A percentile compares a stretch with the other conserved stretches of the same genome.
Conservation (phyloP, 805 yeast genomes). For the Teunomyces panamensis region DNA sequence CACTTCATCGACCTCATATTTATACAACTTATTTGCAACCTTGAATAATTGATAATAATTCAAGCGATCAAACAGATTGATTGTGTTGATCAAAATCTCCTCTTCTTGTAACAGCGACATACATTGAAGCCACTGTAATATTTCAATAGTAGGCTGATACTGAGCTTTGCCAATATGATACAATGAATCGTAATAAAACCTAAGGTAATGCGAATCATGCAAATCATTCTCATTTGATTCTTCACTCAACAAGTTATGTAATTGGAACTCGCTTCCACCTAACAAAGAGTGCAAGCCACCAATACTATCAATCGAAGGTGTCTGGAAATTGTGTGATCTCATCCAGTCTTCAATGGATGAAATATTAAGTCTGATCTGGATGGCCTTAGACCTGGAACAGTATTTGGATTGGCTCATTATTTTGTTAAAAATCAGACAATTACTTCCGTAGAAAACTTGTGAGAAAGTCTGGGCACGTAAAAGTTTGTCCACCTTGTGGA, state of each 20-base stretch:
- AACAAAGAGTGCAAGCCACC: conserved; percentile 27
- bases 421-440: conserved; percentile 69
- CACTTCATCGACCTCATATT: conserved; percentile 79
- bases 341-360: conserved; percentile 94
- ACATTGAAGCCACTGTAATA: conserved; percentile 89
- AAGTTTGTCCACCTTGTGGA: conserved; percentile 77
- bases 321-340: conserved; percentile 58
- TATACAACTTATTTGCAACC: conserved; percentile 64
- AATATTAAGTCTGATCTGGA: conserved; percentile 83
- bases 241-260: conserved; percentile 25
- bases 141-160: conserved; percentile 69
- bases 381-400: conserved; percentile 76
- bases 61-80: conserved; percentile 52
- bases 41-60: conserved; percentile 70
- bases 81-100: conserved; percentile 56
- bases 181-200: conserved; percentile 63
- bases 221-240: conserved; percentile 16
- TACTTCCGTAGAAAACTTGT: conserved; percentile 74
- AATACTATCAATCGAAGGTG: conserved; percentile 26
- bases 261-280: conserved; percentile 8
- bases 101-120: conserved; percentile 68
- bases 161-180: conserved; percentile 64
- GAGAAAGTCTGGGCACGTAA: conserved; percentile 77
- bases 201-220: conserved; percentile 45
- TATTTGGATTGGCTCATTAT: conserved; percentile 65